A percentile compares a stretch with the other conserved stretches of the same genome.
Evolutionary conservation across 192 early-diverging fungal genomes (phyloP).

Genomic region (Thamnidium elegans): DNA sequence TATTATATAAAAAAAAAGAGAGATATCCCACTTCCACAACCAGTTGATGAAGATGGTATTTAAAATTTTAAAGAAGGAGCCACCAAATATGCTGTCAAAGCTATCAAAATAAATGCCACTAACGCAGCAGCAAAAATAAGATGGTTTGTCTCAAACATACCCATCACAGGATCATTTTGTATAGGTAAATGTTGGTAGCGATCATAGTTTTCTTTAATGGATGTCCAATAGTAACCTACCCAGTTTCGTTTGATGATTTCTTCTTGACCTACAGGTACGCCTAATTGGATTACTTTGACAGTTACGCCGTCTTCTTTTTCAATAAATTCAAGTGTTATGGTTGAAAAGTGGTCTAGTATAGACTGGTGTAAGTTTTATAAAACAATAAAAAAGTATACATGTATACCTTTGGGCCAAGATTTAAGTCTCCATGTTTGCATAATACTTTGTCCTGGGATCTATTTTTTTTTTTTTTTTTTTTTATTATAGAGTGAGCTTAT

Average conservation of each 20-base stretch:
- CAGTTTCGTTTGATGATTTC: conserved; percentile 84
- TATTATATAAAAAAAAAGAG: too few species aligned
- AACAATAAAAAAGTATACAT: conserved; percentile 29
- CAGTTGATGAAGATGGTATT: too few species aligned
- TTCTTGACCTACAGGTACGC: conserved; percentile 87
- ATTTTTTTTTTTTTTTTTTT: background rate
- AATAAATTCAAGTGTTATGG: conserved; percentile 72
- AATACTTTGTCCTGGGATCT: background rate
- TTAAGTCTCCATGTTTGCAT: background rate
- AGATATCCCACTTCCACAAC: too few species aligned
- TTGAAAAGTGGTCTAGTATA: conserved; percentile 70
- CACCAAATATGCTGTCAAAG: too few species aligned
- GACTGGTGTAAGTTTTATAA: conserved; percentile 3
- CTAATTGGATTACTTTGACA: conserved; percentile 73
- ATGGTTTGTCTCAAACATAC: too few species aligned
- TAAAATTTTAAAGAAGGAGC: too few species aligned
- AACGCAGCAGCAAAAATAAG: too few species aligned
- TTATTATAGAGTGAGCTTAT: background rate
- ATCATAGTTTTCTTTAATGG: conserved; percentile 60
- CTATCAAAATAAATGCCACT: too few species aligned
- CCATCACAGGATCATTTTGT: too few species aligned
- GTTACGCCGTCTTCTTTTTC: conserved; percentile 64
- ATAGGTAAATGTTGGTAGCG: too few species aligned
- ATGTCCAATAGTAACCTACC: conserved; percentile 90
- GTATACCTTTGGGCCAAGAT: conserved; percentile 23